phyloP scores from a whole-genome alignment of 1,284 basidiomycete genomes.

The Porogramme epimiltina region DNA sequence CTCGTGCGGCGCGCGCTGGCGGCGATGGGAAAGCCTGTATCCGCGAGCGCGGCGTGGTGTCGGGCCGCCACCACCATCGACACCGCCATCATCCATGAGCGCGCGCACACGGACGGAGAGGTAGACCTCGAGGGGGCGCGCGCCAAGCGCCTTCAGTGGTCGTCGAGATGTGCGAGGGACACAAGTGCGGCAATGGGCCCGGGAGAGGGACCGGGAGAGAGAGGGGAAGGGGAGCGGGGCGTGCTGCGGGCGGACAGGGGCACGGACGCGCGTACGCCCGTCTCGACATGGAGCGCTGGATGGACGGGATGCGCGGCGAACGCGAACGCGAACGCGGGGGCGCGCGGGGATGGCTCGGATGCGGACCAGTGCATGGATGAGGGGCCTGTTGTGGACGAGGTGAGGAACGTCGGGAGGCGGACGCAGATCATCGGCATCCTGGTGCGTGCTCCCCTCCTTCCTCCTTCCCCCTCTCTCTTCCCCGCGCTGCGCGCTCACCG shows the following conservation, averaged over 20 bases:
- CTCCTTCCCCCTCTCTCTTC: background rate
- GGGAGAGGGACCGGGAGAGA: too few relatives aligned
- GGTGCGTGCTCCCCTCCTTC: slow-evolving; percentile 41
- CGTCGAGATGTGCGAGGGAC: too few relatives aligned
- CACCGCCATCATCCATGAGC: too few relatives aligned
- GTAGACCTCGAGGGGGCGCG: too few relatives aligned
- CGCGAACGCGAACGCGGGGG: background rate
- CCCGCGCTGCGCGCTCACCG: background rate
- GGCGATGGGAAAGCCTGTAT: slow-evolving; percentile 5
- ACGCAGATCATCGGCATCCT: slow-evolving; percentile 67
- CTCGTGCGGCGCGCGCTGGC: slow-evolving; percentile 26
- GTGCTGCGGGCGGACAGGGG: slow-evolving; percentile 3
- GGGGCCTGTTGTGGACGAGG: slow-evolving; percentile 28
- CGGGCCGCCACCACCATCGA: too few relatives aligned
- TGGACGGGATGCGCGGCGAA: slow-evolving; percentile 19
- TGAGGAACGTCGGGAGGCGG: slow-evolving; percentile 46
- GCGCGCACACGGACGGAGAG: too few relatives aligned
- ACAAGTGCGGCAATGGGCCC: too few relatives aligned
- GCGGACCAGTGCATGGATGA: slow-evolving; percentile 20
- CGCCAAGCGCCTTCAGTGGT: too few relatives aligned
- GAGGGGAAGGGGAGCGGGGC: too few relatives aligned
- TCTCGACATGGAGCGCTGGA: slow-evolving; percentile 31
- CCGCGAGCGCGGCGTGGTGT: too few relatives aligned
- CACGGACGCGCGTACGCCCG: slow-evolving; percentile 27
- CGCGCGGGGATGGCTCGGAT: slow-evolving; percentile 5